Evolutionary conservation across 106 monocot genomes (phyloP).

Genomic region (Phalaenopsis aphrodite): DNA sequence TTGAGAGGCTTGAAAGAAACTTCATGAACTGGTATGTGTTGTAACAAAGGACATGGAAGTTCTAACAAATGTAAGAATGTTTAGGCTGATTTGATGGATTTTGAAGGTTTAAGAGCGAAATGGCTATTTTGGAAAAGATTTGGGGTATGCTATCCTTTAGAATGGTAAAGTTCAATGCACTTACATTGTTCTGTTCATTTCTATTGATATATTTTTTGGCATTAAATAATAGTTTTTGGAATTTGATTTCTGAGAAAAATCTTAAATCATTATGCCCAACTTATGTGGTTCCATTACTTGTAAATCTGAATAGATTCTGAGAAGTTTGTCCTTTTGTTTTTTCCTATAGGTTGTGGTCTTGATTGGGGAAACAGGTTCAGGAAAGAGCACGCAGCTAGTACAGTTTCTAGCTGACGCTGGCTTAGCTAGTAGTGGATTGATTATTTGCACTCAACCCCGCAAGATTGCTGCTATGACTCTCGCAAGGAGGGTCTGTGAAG

Average conservation of each 20-base stretch:
- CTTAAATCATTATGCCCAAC: no score
- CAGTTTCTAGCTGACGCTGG: conserved; percentile 85
- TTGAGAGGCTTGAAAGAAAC: background rate
- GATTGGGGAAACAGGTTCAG: conserved; percentile 93
- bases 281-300: background rate
- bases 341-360: conserved; percentile 53
- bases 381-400: conserved; percentile 95
- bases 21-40: background rate
- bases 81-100: background rate
- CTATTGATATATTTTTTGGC: no score
- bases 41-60: background rate
- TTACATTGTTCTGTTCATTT: no score
- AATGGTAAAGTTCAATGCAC: background rate
- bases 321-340: background rate
- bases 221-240: no score
- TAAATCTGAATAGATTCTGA: background rate
- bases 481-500: conserved; percentile 68
- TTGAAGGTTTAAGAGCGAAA: background rate
- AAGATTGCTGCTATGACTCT: conserved; percentile 81
- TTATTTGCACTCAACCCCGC: conserved; percentile 93
- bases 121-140: background rate
- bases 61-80: background rate
- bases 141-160: background rate
- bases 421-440: conserved; percentile 44
- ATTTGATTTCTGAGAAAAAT: no score